These are phyloP conservation scores for Pseudocercospora fuligena DNA, from an alignment of 2,329 filamentous ascomycete species.

Conservation along the genomic window DNA sequence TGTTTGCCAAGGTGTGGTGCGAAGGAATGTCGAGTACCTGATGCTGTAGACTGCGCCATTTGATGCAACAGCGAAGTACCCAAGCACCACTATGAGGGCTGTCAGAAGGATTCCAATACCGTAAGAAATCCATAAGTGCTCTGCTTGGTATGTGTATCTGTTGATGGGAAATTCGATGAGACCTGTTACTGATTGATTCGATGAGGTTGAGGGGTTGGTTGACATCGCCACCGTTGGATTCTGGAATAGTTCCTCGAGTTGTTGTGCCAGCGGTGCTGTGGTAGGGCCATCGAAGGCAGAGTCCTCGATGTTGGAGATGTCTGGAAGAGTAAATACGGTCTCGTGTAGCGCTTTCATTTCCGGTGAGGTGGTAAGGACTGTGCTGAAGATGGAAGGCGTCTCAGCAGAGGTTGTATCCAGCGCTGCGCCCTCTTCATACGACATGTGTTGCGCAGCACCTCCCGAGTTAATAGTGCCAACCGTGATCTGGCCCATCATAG, in stretches of 20 bases:
- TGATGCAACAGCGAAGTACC: background rate
- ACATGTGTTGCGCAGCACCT: background rate
- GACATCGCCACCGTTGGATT: constrained; percentile 14
- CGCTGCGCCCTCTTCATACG: background rate
- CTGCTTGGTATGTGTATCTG: constrained; percentile 4
- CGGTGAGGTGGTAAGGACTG: constrained; percentile 6
- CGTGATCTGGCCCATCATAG: constrained; percentile 7
- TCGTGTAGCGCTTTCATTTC: constrained; percentile 6
- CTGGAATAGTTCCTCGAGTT: constrained; percentile 14
- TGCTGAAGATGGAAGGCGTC: constrained; percentile 8
- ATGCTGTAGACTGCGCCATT: constrained; percentile 16
- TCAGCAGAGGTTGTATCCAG: background rate
- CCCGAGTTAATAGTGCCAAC: constrained; percentile 10
- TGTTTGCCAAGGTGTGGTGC: constrained; percentile 7
- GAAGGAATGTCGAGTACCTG: constrained; percentile 14
- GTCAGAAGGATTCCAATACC: constrained; percentile 12
- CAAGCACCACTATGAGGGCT: constrained; percentile 10
- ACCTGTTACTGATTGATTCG: constrained; percentile 5
- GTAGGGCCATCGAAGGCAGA: background rate
- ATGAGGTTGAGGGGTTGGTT: constrained; percentile 8
- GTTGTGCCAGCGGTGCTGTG: constrained; percentile 4
- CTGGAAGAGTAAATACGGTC: background rate
- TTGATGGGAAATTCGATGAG: background rate
- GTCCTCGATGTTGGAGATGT: background rate
- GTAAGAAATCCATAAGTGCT: constrained; percentile 14